phyloP scores from a whole-genome alignment of 805 yeast genomes.

The Wickerhamomyces strasburgensis region DNA sequence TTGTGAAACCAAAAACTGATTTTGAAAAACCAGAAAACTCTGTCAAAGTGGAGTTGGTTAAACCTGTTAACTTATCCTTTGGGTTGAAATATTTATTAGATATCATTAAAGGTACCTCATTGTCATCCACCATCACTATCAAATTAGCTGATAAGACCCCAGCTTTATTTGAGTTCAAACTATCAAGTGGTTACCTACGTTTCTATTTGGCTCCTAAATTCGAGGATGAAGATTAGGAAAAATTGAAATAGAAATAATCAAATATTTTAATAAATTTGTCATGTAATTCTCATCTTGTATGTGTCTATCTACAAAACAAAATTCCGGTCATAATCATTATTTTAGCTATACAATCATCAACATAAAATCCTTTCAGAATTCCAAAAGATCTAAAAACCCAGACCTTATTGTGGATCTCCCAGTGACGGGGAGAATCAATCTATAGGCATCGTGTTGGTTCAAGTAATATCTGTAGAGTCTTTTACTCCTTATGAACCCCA shows the following conservation, averaged over 20 bases:
- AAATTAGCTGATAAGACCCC: conserved; percentile 90
- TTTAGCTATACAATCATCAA: neutral
- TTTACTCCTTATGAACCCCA: conserved; percentile 72
- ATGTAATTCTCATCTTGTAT: neutral
- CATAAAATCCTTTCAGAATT: neutral
- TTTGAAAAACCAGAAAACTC: conserved; percentile 75
- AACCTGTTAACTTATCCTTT: conserved; percentile 84
- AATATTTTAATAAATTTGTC: too few species aligned
- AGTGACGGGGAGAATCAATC: conserved; percentile 77
- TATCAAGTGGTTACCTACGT: conserved; percentile 88
- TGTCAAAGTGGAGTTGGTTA: conserved; percentile 70
- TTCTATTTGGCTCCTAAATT: conserved; percentile 98
- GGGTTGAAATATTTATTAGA: conserved; percentile 89
- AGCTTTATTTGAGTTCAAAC: conserved; percentile 86
- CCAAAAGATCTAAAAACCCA: conserved; percentile 38
- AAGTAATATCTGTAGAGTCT: conserved; percentile 82
- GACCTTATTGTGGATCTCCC: conserved; percentile 52
- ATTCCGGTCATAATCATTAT: too few species aligned
- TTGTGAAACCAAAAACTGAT: conserved; percentile 78
- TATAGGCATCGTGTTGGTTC: conserved; percentile 89
- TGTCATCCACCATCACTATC: conserved; percentile 72
- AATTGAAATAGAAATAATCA: too few species aligned
- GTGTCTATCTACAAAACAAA: neutral
- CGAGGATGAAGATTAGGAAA: conserved; percentile 92
- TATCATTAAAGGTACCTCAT: conserved; percentile 84